Evolutionary conservation across 805 yeast species (phyloP), one percentile per base, ranked within the genome.

Genomic region (Pichia nakasei): DNA sequence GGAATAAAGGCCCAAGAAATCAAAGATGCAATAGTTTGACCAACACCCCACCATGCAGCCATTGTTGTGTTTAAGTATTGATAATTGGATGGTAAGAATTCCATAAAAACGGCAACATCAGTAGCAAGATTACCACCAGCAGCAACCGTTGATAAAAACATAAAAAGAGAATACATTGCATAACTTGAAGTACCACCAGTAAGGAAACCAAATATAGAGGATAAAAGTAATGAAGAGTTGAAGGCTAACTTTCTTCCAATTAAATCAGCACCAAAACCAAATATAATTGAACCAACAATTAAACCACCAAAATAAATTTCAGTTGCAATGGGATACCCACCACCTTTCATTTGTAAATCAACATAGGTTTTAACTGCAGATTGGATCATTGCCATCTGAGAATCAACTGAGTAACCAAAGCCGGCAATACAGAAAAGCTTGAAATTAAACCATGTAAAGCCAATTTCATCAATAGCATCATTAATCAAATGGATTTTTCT

Each of bases 31-130:
- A 77, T 62, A 3, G 78, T 68, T 54, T 78, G 82, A 26, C 82
- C 83, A 31, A 78, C 63, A 37, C 81, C 79, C 84, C 83, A 78
- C 75, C 72, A 78, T 36, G 68, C 62, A 20, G 80, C 76, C 60
- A 78, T 67, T 34, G 73, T 64, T 2, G 81, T 75, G 40, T 72
- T 64, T 49, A 75, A 56, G 68, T 70, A 76, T 50, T 75, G 77
- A 51, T 69, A 60, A 39, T 67, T 68, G 36, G 66, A 60, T 2
- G 82, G 82, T 44, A 76, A 59, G 45, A 69, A 74, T 53, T 76
- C 80, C 32, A 76, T 55, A 49, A 73, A 73, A 9, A 73, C 72
- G 34, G 78, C 66, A 18, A 77, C 70, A 54, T 76, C 81, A 18
- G 75, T 57, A 3, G 73, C 78, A 47, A 76, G 62, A 51, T 77